Percentiles rank a stretch among this genome's conserved stretches.
Evolutionary conservation across 2,329 filamentous ascomycete genomes (phyloP).

Genomic region (Hansfordia pulvinata): DNA sequence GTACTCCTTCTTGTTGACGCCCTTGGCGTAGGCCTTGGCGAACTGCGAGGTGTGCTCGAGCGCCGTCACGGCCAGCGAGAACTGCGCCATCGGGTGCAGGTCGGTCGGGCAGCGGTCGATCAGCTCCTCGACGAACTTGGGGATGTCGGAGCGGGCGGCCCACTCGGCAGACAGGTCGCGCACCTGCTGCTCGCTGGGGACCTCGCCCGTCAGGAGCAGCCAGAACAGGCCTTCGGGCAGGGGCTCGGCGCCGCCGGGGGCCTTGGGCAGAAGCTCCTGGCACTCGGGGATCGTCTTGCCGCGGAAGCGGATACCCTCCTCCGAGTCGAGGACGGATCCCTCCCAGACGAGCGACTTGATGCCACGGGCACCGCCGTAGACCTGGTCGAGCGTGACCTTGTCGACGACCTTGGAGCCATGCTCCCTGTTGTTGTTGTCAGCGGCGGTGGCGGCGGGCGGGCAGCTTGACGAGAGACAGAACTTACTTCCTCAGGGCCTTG

Average conservation of each 20-base stretch:
- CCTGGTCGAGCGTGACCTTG: conserved; percentile 97
- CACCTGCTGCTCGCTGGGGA: conserved; percentile 95
- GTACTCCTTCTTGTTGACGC: conserved; percentile 99
- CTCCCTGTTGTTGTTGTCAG: conserved; percentile 45
- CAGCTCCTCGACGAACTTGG: conserved; percentile 97
- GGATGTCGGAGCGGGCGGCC: conserved; percentile 92
- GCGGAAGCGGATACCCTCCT: conserved; percentile 99
- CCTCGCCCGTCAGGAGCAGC: conserved; percentile 96
- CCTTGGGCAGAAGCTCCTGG: conserved; percentile 94
- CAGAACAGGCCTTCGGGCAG: conserved; percentile 99
- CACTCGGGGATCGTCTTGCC: conserved; percentile 99
- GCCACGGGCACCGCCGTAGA: conserved; percentile 96
- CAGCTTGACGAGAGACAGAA: conserved; percentile 10
- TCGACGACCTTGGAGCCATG: conserved; percentile 90
- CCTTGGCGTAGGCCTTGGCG: conserved; percentile 97
- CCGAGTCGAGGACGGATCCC: conserved; percentile 91
- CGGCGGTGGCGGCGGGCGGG: conserved; percentile 4
- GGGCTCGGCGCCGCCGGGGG: conserved; percentile 90
- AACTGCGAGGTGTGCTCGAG: conserved; percentile 98
- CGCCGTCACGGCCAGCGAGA: conserved; percentile 93
- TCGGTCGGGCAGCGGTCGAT: conserved; percentile 99
- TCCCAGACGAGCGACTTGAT: conserved; percentile 99
- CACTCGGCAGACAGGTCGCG: conserved; percentile 96
- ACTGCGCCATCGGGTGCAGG: conserved; percentile 99
- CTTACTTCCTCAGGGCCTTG: conserved; percentile 94